Conservation (phyloP, 495 filamentous ascomycete species). For the Xanthoparmelia taractica region DNA sequence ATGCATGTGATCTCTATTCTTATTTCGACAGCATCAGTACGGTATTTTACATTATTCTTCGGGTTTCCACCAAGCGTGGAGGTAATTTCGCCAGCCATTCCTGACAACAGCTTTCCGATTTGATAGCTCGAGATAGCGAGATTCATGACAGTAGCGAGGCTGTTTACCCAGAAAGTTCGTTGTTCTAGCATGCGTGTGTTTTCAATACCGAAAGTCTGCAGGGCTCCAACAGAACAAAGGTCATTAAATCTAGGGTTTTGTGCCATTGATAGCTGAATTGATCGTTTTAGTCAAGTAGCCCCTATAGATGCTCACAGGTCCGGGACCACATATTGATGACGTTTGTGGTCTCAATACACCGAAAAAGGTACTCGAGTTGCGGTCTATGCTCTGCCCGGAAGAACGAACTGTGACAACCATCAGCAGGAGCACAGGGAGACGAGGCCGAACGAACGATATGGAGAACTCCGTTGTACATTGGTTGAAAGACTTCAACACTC, state of each 20-base stretch:
- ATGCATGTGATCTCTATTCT: not conserved
- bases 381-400: too few species aligned
- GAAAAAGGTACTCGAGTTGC: too few species aligned
- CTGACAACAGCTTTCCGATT: too few species aligned
- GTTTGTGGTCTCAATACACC: too few species aligned
- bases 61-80: not conserved
- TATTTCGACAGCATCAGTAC: not conserved
- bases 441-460: too few species aligned
- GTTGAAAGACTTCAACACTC: too few species aligned
- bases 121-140: not conserved
- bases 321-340: too few species aligned
- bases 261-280: constrained; percentile 1
- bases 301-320: not conserved
- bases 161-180: not conserved
- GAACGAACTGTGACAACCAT: too few species aligned
- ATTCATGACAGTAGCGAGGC: not conserved
- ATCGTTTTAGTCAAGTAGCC: not conserved
- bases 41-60: not conserved
- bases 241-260: not conserved
- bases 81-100: not conserved
- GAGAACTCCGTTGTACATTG: too few species aligned
- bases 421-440: too few species aligned
- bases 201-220: not conserved
- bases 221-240: not conserved
- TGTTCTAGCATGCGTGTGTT: not conserved